Percentiles rank a stretch among this genome's conserved stretches.
Conservation (phyloP, 495 filamentous ascomycete genomes). For the Annulohypoxylon bovei region DNA sequence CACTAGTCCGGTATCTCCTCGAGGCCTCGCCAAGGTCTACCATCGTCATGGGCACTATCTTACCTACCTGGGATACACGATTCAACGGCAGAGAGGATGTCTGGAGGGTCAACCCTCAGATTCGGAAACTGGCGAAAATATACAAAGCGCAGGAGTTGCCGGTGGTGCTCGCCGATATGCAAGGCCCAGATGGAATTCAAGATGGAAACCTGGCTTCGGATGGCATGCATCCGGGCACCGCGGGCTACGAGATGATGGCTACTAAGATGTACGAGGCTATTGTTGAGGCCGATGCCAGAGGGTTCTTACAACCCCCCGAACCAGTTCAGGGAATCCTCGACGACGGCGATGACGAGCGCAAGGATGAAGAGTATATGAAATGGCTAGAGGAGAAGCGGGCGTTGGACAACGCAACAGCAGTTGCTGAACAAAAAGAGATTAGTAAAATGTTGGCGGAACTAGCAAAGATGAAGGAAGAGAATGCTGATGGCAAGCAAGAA, state of each 20-base stretch:
- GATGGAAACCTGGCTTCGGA: slow-evolving; percentile 46
- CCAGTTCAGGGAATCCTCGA: slow-evolving; percentile 42
- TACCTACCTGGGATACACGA: slow-evolving; percentile 47
- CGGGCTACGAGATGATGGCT: slow-evolving; percentile 51
- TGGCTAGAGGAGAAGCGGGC: slow-evolving; percentile 34
- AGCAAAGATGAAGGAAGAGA: slow-evolving; percentile 30
- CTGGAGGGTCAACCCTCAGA: slow-evolving; percentile 47
- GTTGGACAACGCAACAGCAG: slow-evolving; percentile 31
- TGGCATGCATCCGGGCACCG: slow-evolving; percentile 50
- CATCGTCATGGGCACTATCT: slow-evolving; percentile 47
- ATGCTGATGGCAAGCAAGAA: slow-evolving; percentile 23
- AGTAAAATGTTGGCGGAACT: slow-evolving; percentile 47
- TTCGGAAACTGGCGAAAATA: slow-evolving; percentile 48
- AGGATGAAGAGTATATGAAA: slow-evolving; percentile 38
- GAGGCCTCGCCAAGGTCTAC: slow-evolving; percentile 46
- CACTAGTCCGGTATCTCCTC: slow-evolving; percentile 46
- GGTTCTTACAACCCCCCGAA: slow-evolving; percentile 44
- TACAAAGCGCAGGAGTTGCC: slow-evolving; percentile 44
- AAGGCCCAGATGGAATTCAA: slow-evolving; percentile 47
- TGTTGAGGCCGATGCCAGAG: slow-evolving; percentile 44
- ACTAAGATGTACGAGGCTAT: slow-evolving; percentile 48
- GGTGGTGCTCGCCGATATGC: slow-evolving; percentile 48
- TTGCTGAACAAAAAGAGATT: slow-evolving; percentile 40
- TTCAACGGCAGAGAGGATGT: slow-evolving; percentile 48
- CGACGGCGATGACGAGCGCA: slow-evolving; percentile 45